A percentile compares a stretch with the other conserved stretches of the same genome.
phyloP scores from a whole-genome alignment of 2,329 filamentous ascomycete genomes.

The Aspergillus terreus region DNA sequence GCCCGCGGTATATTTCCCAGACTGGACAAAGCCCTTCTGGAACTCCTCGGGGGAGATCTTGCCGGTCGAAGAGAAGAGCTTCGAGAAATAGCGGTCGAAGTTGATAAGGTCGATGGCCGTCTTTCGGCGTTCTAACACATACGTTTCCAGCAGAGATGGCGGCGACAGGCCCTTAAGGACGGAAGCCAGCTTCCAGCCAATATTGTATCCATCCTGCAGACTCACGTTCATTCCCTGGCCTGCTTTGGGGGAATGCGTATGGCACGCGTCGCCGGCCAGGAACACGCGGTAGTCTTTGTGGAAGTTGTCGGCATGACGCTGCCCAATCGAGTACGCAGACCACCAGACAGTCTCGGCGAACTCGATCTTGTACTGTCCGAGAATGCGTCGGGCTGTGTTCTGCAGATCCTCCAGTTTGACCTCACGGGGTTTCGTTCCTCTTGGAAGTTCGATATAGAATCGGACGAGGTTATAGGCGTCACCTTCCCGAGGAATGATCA shows the following conservation, averaged over 20 bases:
- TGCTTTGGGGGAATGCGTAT: slow-evolving; percentile 68
- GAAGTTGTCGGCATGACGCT: slow-evolving; percentile 68
- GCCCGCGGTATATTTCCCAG: slow-evolving; percentile 59
- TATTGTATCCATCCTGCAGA: slow-evolving; percentile 59
- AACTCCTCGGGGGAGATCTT: slow-evolving; percentile 49
- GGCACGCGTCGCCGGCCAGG: slow-evolving; percentile 65
- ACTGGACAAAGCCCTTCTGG: slow-evolving; percentile 53
- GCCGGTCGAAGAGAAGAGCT: slow-evolving; percentile 48
- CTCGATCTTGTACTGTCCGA: slow-evolving; percentile 53
- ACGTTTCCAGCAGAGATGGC: slow-evolving; percentile 49
- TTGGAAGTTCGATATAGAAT: slow-evolving; percentile 60
- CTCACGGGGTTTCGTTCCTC: slow-evolving; percentile 47
- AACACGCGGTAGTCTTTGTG: slow-evolving; percentile 64
- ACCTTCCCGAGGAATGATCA: slow-evolving; percentile 53
- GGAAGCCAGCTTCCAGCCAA: slow-evolving; percentile 57
- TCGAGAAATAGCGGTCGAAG: slow-evolving; percentile 55
- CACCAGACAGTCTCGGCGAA: slow-evolving; percentile 62
- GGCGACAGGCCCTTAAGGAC: slow-evolving; percentile 45
- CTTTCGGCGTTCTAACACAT: slow-evolving; percentile 51
- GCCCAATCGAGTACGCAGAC: slow-evolving; percentile 67
- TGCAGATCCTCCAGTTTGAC: slow-evolving; percentile 55
- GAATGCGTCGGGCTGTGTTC: slow-evolving; percentile 49
- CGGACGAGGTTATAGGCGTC: slow-evolving; percentile 54
- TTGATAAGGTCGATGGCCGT: slow-evolving; percentile 57
- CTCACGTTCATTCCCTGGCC: slow-evolving; percentile 57